A percentile compares a stretch with the other conserved stretches of the same genome.
Evolutionary conservation across 164 flowering plant genomes (phyloP).

Genomic region (Tetracentron sinense): DNA sequence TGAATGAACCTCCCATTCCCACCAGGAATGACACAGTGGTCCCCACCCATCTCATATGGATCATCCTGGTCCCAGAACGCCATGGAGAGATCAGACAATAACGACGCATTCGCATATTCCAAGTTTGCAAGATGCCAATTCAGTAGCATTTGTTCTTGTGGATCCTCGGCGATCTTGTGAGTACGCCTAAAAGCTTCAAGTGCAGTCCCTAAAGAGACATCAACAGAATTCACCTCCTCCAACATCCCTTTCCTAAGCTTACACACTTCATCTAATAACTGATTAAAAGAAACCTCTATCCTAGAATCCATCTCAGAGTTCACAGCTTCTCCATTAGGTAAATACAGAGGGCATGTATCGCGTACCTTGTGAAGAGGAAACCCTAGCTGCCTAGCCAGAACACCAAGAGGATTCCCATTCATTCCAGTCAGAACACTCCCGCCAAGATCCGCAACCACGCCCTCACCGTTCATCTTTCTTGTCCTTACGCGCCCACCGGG

Average conservation of each 20-base stretch:
- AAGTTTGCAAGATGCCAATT: conserved; percentile 97
- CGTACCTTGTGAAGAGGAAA: conserved; percentile 96
- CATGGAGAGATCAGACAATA: conserved; percentile 80
- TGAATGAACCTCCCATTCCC: conserved; percentile 84
- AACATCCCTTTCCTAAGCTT: conserved; percentile 81
- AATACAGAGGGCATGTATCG: conserved; percentile 87
- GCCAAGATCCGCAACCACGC: conserved; percentile 77
- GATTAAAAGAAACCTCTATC: conserved; percentile 75
- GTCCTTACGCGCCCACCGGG: conserved; percentile 90
- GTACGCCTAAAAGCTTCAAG: conserved; percentile 77
- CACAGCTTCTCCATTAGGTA: conserved; percentile 79
- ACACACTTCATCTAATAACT: conserved; percentile 84
- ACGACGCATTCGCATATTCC: conserved; percentile 91
- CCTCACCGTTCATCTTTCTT: conserved; percentile 60
- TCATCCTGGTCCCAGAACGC: conserved; percentile 99
- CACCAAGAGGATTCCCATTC: conserved; percentile 93
- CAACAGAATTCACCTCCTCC: conserved; percentile 74
- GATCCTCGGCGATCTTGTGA: conserved; percentile 62
- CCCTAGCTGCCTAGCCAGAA: conserved; percentile 82
- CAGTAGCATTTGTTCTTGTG: conserved; percentile 74
- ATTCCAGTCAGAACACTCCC: conserved; percentile 97
- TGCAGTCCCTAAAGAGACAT: conserved; percentile 78
- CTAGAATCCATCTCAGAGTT: conserved; percentile 71
- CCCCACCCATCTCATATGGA: conserved; percentile 99
- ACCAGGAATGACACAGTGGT: conserved; percentile 96